Conservation (phyloP, 345 rosid species). For the Citrus trifoliata region DNA sequence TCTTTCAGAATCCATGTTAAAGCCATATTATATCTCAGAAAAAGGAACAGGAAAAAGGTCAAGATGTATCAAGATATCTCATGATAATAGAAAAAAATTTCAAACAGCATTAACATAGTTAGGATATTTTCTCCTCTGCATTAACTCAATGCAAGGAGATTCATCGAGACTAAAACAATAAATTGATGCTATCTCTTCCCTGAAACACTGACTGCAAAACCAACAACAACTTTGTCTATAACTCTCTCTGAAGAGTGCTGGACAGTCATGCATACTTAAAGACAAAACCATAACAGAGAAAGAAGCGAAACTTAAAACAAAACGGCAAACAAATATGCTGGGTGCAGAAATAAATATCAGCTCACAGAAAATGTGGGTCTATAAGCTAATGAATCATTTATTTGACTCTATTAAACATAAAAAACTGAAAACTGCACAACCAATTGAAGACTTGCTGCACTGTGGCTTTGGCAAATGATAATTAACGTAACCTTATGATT, state of each 20-base stretch:
- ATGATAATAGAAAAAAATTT: neutral
- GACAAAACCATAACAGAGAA: neutral
- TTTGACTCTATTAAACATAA: neutral
- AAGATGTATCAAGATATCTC: neutral
- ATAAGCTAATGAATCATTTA: neutral
- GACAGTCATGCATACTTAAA: neutral
- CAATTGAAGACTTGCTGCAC: neutral
- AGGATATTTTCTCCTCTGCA: neutral
- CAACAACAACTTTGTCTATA: neutral
- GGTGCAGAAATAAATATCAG: neutral
- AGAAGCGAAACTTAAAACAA: neutral
- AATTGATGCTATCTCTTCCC: neutral
- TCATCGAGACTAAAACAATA: neutral
- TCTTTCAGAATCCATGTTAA: constrained; percentile 4
- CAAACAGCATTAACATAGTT: neutral
- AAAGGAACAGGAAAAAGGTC: neutral
- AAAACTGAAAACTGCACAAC: neutral
- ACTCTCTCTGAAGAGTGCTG: neutral
- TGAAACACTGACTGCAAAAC: neutral
- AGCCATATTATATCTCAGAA: neutral
- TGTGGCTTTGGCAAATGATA: neutral
- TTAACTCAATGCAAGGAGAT: neutral
- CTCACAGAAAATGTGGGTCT: neutral
- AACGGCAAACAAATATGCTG: neutral
- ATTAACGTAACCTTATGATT: neutral